Conservation (phyloP, 2,329 filamentous ascomycete genomes). For the Bipolaris cookei region DNA sequence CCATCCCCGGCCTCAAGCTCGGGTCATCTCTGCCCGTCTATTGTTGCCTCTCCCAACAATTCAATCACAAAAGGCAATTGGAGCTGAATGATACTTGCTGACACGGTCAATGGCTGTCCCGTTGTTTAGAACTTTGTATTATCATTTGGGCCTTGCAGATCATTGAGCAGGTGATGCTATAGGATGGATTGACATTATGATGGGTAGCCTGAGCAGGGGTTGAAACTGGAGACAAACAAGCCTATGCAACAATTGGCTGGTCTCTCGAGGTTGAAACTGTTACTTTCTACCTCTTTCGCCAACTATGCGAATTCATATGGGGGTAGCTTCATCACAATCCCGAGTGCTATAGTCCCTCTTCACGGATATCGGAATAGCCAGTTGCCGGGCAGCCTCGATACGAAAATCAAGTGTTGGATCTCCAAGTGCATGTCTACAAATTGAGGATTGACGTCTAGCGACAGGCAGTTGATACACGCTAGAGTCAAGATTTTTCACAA, state of each 20-base stretch:
- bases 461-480: too few species aligned
- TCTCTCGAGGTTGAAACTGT: too few species aligned
- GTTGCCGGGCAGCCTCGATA: neutral
- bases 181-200: too few species aligned
- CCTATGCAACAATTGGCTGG: too few species aligned
- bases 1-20: constrained; percentile 26
- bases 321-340: too few species aligned
- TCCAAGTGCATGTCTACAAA: neutral
- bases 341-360: neutral
- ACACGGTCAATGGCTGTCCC: neutral
- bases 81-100: neutral
- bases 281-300: too few species aligned
- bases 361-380: neutral
- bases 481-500: too few species aligned
- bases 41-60: constrained; percentile 25
- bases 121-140: constrained; percentile 7
- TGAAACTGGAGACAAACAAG: too few species aligned
- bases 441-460: neutral
- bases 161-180: too few species aligned
- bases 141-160: constrained; percentile 8
- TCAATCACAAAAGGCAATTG: constrained; percentile 2
- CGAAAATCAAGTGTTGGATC: neutral
- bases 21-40: constrained; percentile 5
- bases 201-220: too few species aligned
- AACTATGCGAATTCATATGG: too few species aligned